Conservation (phyloP, 495 filamentous ascomycete genomes). For the Podospora comata region DNA sequence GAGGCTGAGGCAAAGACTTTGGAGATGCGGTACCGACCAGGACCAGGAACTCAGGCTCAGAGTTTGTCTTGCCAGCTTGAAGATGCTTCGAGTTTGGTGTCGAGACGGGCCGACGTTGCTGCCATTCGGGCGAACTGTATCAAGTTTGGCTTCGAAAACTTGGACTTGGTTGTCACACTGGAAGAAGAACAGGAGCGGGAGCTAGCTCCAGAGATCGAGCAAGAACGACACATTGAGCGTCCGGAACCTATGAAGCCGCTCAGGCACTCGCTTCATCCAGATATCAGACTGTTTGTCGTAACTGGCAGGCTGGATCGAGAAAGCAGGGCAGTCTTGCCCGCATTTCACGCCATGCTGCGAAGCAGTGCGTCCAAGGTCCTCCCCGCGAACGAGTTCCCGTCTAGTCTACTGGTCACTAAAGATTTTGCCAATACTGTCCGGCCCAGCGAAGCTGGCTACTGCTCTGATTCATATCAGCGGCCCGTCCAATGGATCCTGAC, state of each 20-base stretch:
- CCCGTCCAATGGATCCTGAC: constrained; percentile 57
- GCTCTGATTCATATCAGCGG: constrained; percentile 53
- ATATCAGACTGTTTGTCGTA: constrained; percentile 37
- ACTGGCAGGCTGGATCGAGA: constrained; percentile 12
- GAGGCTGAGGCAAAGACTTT: constrained; percentile 34
- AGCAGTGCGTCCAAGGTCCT: constrained; percentile 33
- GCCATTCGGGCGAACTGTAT: constrained; percentile 48
- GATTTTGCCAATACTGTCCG: constrained; percentile 57
- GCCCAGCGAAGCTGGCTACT: constrained; percentile 5
- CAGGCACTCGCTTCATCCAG: constrained; percentile 44
- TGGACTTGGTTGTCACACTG: constrained; percentile 25
- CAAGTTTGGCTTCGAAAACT: constrained; percentile 20
- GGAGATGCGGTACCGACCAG: constrained; percentile 21
- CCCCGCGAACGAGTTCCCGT: constrained; percentile 35
- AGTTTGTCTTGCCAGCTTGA: constrained; percentile 5
- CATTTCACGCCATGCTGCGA: constrained; percentile 48
- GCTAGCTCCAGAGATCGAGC: constrained; percentile 59
- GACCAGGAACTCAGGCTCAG: not conserved
- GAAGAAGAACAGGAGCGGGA: constrained; percentile 73
- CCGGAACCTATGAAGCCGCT: constrained; percentile 40
- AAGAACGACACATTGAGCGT: constrained; percentile 53
- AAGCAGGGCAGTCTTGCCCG: constrained; percentile 38
- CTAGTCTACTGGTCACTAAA: constrained; percentile 47
- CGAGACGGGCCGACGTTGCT: constrained; percentile 47
- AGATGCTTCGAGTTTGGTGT: not conserved